Percentiles rank a stretch among this genome's conserved stretches.
These are phyloP conservation scores for Fusarium staphyleae DNA, from an alignment of 2,329 filamentous ascomycete species.

Conservation along the genomic window DNA sequence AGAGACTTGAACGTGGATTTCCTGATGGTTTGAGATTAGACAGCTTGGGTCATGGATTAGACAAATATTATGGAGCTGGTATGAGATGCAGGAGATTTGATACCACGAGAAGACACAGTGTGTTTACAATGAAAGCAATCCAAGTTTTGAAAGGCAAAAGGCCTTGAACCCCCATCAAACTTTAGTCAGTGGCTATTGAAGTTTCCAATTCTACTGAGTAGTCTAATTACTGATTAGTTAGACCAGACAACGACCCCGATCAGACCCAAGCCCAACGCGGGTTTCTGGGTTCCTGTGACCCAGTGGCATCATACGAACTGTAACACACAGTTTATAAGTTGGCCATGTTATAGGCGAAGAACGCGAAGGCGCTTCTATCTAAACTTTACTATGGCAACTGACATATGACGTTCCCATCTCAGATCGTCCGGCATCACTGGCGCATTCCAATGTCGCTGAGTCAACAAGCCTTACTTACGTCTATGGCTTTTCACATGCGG, in stretches of 20 bases:
- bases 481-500: background rate
- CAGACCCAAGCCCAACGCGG: conserved; percentile 3
- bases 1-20: conserved; percentile 52
- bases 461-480: background rate
- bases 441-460: background rate
- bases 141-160: background rate
- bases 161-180: background rate
- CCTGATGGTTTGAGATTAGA: conserved; percentile 23
- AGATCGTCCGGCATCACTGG: background rate
- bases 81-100: conserved; percentile 25
- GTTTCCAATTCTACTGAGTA: background rate
- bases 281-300: conserved; percentile 4
- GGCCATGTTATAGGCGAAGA: background rate
- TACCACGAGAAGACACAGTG: conserved; percentile 20
- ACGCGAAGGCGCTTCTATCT: background rate
- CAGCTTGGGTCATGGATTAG: background rate
- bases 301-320: background rate
- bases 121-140: conserved; percentile 14
- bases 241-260: background rate
- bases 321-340: background rate
- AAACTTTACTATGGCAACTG: background rate
- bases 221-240: background rate
- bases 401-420: background rate
- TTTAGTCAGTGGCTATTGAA: background rate
- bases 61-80: too few species aligned